Conservation (phyloP, 1,284 basidiomycete species). For the Heterobasidion annosum region DNA sequence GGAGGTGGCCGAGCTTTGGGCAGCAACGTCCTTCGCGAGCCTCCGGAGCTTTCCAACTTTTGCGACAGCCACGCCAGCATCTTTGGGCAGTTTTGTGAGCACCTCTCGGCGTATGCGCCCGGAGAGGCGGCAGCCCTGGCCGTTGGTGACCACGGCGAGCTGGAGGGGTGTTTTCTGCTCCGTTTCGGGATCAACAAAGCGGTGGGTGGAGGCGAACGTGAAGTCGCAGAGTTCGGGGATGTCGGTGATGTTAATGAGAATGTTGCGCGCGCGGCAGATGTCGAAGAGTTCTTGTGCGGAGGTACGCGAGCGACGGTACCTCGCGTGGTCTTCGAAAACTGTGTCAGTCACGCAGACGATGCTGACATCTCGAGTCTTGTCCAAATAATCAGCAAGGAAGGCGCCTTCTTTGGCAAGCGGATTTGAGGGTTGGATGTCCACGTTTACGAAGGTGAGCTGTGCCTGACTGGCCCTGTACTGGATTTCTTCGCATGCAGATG, state of each 20-base stretch:
- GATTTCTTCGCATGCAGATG: conserved; percentile 62
- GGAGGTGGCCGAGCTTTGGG: conserved; percentile 10
- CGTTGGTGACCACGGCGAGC: conserved; percentile 87
- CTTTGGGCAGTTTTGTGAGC: conserved; percentile 64
- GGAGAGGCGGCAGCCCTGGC: conserved; percentile 83
- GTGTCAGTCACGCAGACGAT: conserved; percentile 77
- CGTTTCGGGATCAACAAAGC: conserved; percentile 51
- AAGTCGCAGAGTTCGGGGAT: conserved; percentile 85
- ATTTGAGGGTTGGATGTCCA: conserved; percentile 35
- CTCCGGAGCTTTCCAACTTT: conserved; percentile 67
- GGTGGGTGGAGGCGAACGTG: conserved; percentile 82
- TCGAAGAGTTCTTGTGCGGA: conserved; percentile 49
- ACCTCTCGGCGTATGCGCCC: conserved; percentile 79
- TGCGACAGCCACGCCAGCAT: conserved; percentile 72
- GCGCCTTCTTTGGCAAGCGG: conserved; percentile 14
- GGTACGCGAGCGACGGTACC: conserved; percentile 29
- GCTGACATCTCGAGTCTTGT: conserved; percentile 25
- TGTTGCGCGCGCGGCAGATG: conserved; percentile 46
- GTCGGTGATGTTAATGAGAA: conserved; percentile 85
- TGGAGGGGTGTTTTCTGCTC: conserved; percentile 60
- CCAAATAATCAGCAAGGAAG: conserved; percentile 37
- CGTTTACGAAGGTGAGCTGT: conserved; percentile 50
- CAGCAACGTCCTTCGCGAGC: conserved; percentile 42
- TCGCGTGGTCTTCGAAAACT: conserved; percentile 28
- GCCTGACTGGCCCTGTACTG: conserved; percentile 47